These are phyloP conservation scores for Gomphus bonarii DNA, from an alignment of 1,284 basidiomycete genomes.

Conservation along the genomic window DNA sequence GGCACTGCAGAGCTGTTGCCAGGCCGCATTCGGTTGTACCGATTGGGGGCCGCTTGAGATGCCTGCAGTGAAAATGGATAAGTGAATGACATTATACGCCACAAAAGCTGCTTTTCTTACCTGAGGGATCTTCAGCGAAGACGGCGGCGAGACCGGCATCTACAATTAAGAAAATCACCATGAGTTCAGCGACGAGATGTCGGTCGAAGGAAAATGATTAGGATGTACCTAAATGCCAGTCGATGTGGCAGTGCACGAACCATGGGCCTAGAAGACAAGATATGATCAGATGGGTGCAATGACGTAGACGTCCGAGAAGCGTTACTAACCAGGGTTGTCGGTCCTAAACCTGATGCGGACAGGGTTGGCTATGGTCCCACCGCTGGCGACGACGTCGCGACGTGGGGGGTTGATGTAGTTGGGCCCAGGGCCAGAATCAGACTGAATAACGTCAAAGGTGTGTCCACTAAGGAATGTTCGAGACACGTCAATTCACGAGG, in stretches of 20 bases:
- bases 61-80: neutral
- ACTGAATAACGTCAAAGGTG: slow-evolving; percentile 10
- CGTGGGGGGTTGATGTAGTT: slow-evolving; percentile 16
- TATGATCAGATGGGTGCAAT: neutral
- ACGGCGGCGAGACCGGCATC: slow-evolving; percentile 8
- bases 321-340: slow-evolving; percentile 3
- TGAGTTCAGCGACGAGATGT: neutral
- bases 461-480: neutral
- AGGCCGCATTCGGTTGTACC: neutral
- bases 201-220: neutral
- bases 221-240: slow-evolving; percentile 10
- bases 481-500: neutral
- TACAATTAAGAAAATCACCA: neutral
- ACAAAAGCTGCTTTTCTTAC: neutral
- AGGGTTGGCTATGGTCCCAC: neutral
- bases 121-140: slow-evolving; percentile 7
- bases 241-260: slow-evolving; percentile 10
- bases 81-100: neutral
- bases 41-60: slow-evolving; percentile 4
- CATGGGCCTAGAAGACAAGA: neutral
- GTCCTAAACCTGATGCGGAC: slow-evolving; percentile 8
- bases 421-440: neutral
- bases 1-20: slow-evolving; percentile 5
- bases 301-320: neutral
- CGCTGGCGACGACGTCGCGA: slow-evolving; percentile 13